A percentile compares a stretch with the other conserved stretches of the same genome.
phyloP scores from a whole-genome alignment of 352 stramenopile genomes.

The Phytophthora sp. region DNA sequence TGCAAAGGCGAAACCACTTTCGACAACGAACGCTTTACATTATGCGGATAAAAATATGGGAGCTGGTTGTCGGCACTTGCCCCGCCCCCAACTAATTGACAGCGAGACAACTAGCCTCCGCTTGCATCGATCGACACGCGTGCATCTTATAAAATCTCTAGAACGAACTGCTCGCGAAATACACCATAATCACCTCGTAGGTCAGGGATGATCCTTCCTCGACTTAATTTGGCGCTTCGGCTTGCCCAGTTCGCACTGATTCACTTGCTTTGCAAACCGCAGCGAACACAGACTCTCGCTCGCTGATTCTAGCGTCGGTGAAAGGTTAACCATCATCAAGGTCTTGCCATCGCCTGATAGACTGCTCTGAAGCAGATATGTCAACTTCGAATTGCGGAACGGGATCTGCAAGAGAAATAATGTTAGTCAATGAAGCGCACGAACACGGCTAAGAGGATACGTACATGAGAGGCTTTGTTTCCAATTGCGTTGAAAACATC shows the following conservation, averaged over 20 bases:
- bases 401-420: conserved; percentile 77
- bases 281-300: conserved; percentile 98
- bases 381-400: conserved; percentile 99
- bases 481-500: conserved; percentile 98
- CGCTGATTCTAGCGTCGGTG: conserved; percentile 93
- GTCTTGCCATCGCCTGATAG: conserved; percentile 98
- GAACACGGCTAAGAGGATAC: conserved; percentile 17
- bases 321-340: conserved; percentile 99
- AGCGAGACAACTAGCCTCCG: neutral
- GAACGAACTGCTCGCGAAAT: neutral
- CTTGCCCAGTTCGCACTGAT: conserved; percentile 97
- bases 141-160: conserved; percentile 18
- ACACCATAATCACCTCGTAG: conserved; percentile 2
- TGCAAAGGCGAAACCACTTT: conserved; percentile 17
- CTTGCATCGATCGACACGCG: neutral
- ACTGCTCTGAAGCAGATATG: conserved; percentile 97
- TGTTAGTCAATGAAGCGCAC: neutral
- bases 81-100: too few species aligned
- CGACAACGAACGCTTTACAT: conserved; percentile 3
- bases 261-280: conserved; percentile 96
- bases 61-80: neutral
- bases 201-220: conserved; percentile 54
- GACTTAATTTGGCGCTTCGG: conserved; percentile 92
- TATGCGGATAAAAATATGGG: conserved; percentile 42
- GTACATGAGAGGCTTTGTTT: conserved; percentile 95